phyloP scores from a whole-genome alignment of 352 stramenopile species.

The Phytophthora aleatoria region DNA sequence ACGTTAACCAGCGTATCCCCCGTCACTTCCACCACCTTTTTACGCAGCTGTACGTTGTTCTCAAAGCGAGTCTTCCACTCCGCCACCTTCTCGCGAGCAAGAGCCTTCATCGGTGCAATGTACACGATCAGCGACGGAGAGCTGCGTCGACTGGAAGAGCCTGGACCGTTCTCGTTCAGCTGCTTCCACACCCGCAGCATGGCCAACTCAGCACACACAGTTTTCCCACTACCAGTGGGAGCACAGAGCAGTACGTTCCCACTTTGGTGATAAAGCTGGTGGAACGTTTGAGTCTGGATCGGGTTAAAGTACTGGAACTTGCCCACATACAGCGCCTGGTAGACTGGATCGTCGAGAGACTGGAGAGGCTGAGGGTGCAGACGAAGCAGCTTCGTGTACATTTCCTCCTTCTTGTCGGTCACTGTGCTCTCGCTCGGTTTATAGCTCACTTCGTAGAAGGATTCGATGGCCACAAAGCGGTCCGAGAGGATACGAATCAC shows the following conservation, averaged over 20 bases:
- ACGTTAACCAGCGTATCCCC: conserved; percentile 96
- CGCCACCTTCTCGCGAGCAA: conserved; percentile 95
- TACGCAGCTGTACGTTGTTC: conserved; percentile 70
- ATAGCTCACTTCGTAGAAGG: conserved; percentile 79
- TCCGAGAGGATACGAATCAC: conserved; percentile 96
- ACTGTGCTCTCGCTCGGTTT: conserved; percentile 40
- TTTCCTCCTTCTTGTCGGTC: conserved; percentile 50
- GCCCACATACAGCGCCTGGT: conserved; percentile 92
- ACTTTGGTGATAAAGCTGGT: conserved; percentile 97
- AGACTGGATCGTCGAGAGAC: conserved; percentile 92
- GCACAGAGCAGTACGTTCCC: conserved; percentile 96
- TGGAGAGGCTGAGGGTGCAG: conserved; percentile 94
- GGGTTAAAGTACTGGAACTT: conserved; percentile 90
- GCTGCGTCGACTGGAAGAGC: neutral
- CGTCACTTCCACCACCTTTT: conserved; percentile 96
- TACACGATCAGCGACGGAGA: conserved; percentile 92
- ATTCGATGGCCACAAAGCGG: conserved; percentile 96
- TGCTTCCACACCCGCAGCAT: conserved; percentile 95
- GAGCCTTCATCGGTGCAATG: conserved; percentile 97
- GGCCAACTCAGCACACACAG: conserved; percentile 96
- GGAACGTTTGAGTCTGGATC: conserved; percentile 99
- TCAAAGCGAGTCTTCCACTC: conserved; percentile 97
- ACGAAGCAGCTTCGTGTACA: conserved; percentile 91
- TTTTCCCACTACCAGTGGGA: conserved; percentile 97
- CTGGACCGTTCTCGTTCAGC: conserved; percentile 10